Base-by-base conservation (phyloP, 495 filamentous ascomycete genomes). In the Neurospora tetrasperma region DNA sequence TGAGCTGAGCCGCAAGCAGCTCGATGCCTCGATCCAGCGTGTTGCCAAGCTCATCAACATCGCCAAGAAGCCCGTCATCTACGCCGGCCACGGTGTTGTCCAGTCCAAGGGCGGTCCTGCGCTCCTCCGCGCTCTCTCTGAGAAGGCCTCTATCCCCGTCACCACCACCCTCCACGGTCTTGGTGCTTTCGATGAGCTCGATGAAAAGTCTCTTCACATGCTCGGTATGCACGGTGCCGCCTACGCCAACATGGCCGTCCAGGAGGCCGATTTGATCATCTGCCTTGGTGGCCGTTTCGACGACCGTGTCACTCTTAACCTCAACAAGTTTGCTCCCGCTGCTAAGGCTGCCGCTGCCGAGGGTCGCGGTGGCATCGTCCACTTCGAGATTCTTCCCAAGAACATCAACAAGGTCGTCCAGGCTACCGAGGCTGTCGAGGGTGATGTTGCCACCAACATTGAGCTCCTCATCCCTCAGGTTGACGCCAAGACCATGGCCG, bases 321-420 rank as follows among this genome's bases (percentile, higher is more conserved):
- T 92, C 14, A 72, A 85, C 72, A 90, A 89, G 79, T 94, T 93
- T 72, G 91, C 89, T 3, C 91, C 91, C 5, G 83, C 82, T 12
- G 91, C 91, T 39, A 89, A 86, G 80, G 83, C 85, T 27, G 91
- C 91, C 1, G 91, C 90, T 16, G 81, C 83, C 14, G 91, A 93
- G 78, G 87, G 87, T 12, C 89, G 91, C 46, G 91, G 91, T 71
- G 91, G 91, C 74, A 94, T 94, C 76, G 84, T 94, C 48, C 91
- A 94, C 80, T 94, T 94, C 71, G 91, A 93, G 78, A 90, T 94
- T 74, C 86, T 93, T 87, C 91, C 91, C 43, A 94, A 94, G 86
- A 94, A 94, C 81, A 93, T 94, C 83, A 94, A 94, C 86, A 94
- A 93, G 83, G 91, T 94, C 66, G 88, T 94, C 12, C 91, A 94